Evolutionary conservation across 192 early-diverging fungal species (phyloP), one percentile per base, ranked within the genome.

Genomic region (Geranomyces michiganensis): DNA sequence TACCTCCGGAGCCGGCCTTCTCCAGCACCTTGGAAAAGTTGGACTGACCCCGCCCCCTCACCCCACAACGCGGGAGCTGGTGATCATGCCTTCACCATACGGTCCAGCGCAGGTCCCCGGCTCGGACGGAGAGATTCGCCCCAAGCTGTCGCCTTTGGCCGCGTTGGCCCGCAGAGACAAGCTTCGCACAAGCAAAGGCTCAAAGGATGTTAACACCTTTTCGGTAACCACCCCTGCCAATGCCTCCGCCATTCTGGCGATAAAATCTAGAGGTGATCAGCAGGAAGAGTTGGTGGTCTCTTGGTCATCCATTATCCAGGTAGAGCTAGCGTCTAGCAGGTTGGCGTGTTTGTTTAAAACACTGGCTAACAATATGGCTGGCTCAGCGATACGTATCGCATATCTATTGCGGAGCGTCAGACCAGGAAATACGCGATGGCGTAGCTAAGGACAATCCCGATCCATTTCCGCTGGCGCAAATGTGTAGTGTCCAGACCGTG

Each of bases 81-180:
- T 41, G 36, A 41, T 3, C 36, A 41, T 10, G 36, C 5, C 36
- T 3, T 10, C 36, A 41, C 5, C 36, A 10, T 10, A 7, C 10
- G 36, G 36, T 10, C 10, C 36, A 41, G 36, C 36, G 10, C 36
- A 41, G 51, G 51, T 53, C 7, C 51, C 51, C 4, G 51, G 51
- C 51, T 60, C 58, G 30, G 58, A 60, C 31, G 58, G 58, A 19
- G 24, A 60, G 24, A 6, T 27, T 31, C 58, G 58, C 7, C 58
- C 58, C 5, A 60, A 60, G 17, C 31, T 60, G 17, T 60, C 58
- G 5, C 58, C 58, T 19, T 19, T 60, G 29, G 58, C 58, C 17
- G 29, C 58, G 3, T 7, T 60, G 15, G 58, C 58, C 58, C 22
- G 58, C 21, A 6, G 31, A 33, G 15, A 60, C 10, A 19, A 33